Evolutionary conservation across 176 grass and related monocot genomes (phyloP).

Genomic region (Aegilops longissima): DNA sequence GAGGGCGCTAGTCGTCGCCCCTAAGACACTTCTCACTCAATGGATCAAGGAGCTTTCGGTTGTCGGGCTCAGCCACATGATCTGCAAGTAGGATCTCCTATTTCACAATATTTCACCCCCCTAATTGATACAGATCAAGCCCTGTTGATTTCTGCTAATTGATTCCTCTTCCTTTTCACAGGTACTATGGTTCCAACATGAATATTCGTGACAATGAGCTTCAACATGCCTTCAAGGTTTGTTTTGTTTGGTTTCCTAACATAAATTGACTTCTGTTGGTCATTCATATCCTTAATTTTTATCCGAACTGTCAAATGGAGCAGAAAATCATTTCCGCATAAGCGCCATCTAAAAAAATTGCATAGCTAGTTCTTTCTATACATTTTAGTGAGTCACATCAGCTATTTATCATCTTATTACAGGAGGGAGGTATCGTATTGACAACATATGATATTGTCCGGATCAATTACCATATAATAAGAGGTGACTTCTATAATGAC

Average conservation of each 20-base stretch:
- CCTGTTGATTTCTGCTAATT: not conserved
- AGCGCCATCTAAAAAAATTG: not conserved
- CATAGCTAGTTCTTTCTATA: not conserved
- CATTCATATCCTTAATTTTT: not conserved
- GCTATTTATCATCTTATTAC: constrained; percentile 11
- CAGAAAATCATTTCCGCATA: not conserved
- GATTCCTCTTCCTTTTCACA: constrained; percentile 22
- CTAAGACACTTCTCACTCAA: constrained; percentile 75
- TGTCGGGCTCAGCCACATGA: constrained; percentile 66
- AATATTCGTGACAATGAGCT: constrained; percentile 72
- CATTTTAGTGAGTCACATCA: constrained; percentile 11
- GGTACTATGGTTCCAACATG: constrained; percentile 59
- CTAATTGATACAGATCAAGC: not conserved
- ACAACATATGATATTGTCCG: constrained; percentile 88
- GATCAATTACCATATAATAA: constrained; percentile 74
- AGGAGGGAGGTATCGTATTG: constrained; percentile 85
- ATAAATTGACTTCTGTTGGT: constrained; percentile 1
- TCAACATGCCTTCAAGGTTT: constrained; percentile 63
- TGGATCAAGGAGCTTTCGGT: constrained; percentile 78
- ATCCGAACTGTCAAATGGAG: not conserved
- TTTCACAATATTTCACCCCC: not conserved
- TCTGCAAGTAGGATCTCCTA: constrained; percentile 54
- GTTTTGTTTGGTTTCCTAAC: constrained; percentile 2
- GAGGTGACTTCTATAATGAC: constrained; percentile 47
- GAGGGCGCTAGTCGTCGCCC: constrained; percentile 77